phyloP scores from a whole-genome alignment of 495 filamentous ascomycete species.

The Acidiella bohemica region DNA sequence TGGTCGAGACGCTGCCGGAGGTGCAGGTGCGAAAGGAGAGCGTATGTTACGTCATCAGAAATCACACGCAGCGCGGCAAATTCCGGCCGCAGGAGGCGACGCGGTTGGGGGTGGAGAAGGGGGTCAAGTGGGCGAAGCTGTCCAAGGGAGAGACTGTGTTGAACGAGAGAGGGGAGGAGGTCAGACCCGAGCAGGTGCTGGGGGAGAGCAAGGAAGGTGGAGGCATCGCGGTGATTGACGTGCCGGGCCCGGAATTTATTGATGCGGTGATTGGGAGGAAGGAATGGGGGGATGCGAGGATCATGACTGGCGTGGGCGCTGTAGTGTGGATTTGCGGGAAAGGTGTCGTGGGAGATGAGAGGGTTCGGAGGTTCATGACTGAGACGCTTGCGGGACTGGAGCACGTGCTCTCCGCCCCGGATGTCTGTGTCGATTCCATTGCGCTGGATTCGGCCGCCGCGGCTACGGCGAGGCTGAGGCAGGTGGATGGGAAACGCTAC shows the following conservation, averaged over 20 bases:
- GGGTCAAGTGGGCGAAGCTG: slow-evolving; percentile 39
- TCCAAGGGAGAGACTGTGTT: slow-evolving; percentile 38
- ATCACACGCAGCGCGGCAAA: slow-evolving; percentile 60
- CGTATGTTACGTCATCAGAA: slow-evolving; percentile 73
- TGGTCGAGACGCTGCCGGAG: slow-evolving; percentile 47
- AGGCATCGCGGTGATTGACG: slow-evolving; percentile 67
- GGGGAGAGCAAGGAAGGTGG: slow-evolving; percentile 40
- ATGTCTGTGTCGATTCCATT: slow-evolving; percentile 59
- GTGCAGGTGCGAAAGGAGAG: slow-evolving; percentile 51
- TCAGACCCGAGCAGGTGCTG: slow-evolving; percentile 56
- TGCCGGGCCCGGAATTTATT: slow-evolving; percentile 57
- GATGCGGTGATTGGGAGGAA: slow-evolving; percentile 48
- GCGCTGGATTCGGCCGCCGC: slow-evolving; percentile 48
- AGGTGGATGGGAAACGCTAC: slow-evolving; percentile 56
- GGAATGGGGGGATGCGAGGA: slow-evolving; percentile 55
- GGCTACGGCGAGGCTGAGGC: slow-evolving; percentile 50
- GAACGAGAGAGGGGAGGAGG: slow-evolving; percentile 39
- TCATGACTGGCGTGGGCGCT: slow-evolving; percentile 52
- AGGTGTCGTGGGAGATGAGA: slow-evolving; percentile 46
- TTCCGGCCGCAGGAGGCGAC: slow-evolving; percentile 55
- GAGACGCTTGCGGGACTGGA: slow-evolving; percentile 39
- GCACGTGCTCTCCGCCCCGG: slow-evolving; percentile 63
- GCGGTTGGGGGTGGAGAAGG: slow-evolving; percentile 42
- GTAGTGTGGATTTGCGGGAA: slow-evolving; percentile 73
- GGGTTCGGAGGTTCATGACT: slow-evolving; percentile 54